Evolutionary conservation across 768 basidiomycete genomes (phyloP).

Genomic region (Russula brevipes): DNA sequence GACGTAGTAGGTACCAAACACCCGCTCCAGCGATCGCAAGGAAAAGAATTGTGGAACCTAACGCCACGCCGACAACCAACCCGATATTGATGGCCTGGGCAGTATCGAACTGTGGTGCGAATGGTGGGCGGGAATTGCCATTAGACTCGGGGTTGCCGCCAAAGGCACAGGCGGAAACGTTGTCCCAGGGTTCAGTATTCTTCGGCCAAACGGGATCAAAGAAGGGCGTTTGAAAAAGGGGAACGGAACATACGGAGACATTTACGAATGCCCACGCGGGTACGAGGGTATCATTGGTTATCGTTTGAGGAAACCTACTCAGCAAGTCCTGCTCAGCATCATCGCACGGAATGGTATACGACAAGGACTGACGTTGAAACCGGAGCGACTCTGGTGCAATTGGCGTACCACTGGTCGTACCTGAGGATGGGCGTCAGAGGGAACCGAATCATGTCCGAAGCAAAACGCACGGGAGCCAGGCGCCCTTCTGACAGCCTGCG

Average conservation of each 20-base stretch:
- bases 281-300: background rate
- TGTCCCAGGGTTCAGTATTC: constrained; percentile 9
- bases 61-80: background rate
- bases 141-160: constrained; percentile 1
- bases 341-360: background rate
- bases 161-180: constrained; percentile 5
- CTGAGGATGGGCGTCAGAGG: background rate
- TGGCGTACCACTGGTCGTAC: constrained; percentile 1
- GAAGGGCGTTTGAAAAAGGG: background rate
- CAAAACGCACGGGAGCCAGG: constrained; percentile 8
- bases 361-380: background rate
- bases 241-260: background rate
- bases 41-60: background rate
- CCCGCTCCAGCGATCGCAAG: background rate
- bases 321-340: background rate
- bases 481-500: constrained; percentile 10
- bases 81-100: background rate
- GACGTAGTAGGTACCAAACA: background rate
- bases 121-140: constrained; percentile 1
- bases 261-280: constrained; percentile 15
- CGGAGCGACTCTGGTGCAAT: background rate
- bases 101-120: background rate
- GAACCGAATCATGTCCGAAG: background rate
- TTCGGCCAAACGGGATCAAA: background rate
- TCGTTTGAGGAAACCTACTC: constrained; percentile 1